These are phyloP conservation scores for Liquidambar formosana DNA, from an alignment of 164 flowering plant genomes.

Conservation along the genomic window DNA sequence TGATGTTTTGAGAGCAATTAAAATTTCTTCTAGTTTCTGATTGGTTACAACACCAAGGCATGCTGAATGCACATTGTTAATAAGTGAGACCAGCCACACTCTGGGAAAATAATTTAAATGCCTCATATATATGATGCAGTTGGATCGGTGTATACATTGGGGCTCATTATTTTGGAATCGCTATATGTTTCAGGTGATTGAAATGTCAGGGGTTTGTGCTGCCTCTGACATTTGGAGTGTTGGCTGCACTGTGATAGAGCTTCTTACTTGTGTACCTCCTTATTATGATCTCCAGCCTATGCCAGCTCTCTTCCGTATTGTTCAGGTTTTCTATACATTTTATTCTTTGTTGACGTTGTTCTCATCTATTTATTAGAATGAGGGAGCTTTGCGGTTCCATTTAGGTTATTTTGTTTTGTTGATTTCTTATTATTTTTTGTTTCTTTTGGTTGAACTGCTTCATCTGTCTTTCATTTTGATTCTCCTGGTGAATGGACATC, in stretches of 20 bases:
- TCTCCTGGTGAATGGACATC: not conserved
- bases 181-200: conserved; percentile 80
- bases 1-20: too few relatives aligned
- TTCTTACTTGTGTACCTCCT: conserved; percentile 98
- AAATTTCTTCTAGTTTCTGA: too few relatives aligned
- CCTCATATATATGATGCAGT: not conserved
- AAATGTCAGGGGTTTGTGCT: conserved; percentile 99
- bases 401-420: not conserved
- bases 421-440: not conserved
- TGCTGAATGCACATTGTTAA: too few relatives aligned
- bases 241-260: conserved; percentile 99
- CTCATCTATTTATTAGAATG: not conserved
- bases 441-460: not conserved
- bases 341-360: not conserved
- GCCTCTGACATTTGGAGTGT: conserved; percentile 99
- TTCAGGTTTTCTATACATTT: conserved; percentile 58
- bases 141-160: not conserved
- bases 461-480: not conserved
- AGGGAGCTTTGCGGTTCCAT: not conserved
- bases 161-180: conserved; percentile 2
- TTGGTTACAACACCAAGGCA: too few relatives aligned
- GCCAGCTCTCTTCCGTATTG: conserved; percentile 98
- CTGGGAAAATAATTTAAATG: too few relatives aligned
- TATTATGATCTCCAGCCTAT: conserved; percentile 98
- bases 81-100: too few relatives aligned